Conservation (phyloP, 2,329 filamentous ascomycete species). For the Zymoseptoria ardabiliae region DNA sequence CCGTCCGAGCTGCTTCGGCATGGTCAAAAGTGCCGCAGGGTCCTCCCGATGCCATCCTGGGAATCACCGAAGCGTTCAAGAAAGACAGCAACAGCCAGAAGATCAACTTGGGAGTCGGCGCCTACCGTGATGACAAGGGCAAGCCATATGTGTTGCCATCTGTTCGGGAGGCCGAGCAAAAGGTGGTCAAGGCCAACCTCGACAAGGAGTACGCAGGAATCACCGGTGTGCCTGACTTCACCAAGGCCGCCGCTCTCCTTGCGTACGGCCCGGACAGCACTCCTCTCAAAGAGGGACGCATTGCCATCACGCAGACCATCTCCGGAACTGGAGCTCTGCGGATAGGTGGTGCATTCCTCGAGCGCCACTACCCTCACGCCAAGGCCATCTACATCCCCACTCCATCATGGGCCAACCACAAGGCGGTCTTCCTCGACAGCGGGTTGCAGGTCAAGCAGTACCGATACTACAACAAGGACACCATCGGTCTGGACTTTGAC, state of each 20-base stretch:
- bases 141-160: constrained; percentile 97
- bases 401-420: constrained; percentile 98
- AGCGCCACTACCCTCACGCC: constrained; percentile 80
- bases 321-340: constrained; percentile 94
- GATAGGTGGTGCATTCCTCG: constrained; percentile 87
- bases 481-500: constrained; percentile 94
- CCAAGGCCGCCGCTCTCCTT: constrained; percentile 80
- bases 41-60: constrained; percentile 71
- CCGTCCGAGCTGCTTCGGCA: constrained; percentile 62
- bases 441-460: constrained; percentile 90
- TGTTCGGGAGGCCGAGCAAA: constrained; percentile 80
- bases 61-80: constrained; percentile 98
- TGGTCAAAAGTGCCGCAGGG: constrained; percentile 91
- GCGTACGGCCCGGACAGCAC: constrained; percentile 80
- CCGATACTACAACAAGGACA: constrained; percentile 98
- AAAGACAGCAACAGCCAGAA: constrained; percentile 88
- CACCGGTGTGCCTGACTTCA: constrained; percentile 91
- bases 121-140: constrained; percentile 95
- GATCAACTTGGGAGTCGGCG: constrained; percentile 98
- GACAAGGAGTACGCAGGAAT: constrained; percentile 99
- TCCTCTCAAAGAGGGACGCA: constrained; percentile 63
- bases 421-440: constrained; percentile 88
- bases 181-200: constrained; percentile 66
- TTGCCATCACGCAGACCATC: constrained; percentile 95
- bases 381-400: constrained; percentile 97